A percentile compares a stretch with the other conserved stretches of the same genome.
phyloP scores from a whole-genome alignment of 140 eudicot species.

The Senecio squalidus region DNA sequence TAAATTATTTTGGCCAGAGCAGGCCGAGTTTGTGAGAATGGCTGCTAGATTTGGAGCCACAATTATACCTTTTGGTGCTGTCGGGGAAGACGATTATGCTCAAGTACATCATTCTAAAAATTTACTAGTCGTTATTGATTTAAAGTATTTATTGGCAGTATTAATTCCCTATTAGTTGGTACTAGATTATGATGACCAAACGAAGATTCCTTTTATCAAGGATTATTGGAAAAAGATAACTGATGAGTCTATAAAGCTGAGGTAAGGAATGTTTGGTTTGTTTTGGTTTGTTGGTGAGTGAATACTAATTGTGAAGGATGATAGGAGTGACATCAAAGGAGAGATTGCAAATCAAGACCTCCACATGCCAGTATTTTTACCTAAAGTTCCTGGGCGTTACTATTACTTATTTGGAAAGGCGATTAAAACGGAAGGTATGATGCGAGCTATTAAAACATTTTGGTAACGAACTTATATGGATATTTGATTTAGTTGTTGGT shows the following conservation, averaged over 20 bases:
- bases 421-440: constrained; percentile 43
- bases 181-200: constrained; percentile 33
- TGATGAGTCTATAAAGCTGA: constrained; percentile 1
- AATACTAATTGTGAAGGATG: background rate
- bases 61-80: constrained; percentile 58
- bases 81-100: constrained; percentile 51
- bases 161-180: constrained; percentile 13
- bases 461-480: too few relatives aligned
- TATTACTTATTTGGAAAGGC: constrained; percentile 60
- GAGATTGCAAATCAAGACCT: constrained; percentile 37
- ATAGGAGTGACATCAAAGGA: constrained; percentile 23
- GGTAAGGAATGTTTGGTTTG: background rate
- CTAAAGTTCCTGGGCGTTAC: constrained; percentile 54
- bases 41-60: constrained; percentile 48
- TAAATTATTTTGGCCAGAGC: constrained; percentile 47
- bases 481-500: background rate
- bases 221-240: background rate
- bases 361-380: constrained; percentile 32
- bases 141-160: background rate
- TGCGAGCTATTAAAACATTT: too few relatives aligned
- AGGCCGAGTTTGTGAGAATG: constrained; percentile 51
- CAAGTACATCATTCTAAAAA: constrained; percentile 28
- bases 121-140: too few relatives aligned
- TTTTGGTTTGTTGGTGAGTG: background rate
- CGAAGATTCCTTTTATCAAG: constrained; percentile 14